Conservation (phyloP, 2,329 filamentous ascomycete species). For the Dryadomyces sulphureus region DNA sequence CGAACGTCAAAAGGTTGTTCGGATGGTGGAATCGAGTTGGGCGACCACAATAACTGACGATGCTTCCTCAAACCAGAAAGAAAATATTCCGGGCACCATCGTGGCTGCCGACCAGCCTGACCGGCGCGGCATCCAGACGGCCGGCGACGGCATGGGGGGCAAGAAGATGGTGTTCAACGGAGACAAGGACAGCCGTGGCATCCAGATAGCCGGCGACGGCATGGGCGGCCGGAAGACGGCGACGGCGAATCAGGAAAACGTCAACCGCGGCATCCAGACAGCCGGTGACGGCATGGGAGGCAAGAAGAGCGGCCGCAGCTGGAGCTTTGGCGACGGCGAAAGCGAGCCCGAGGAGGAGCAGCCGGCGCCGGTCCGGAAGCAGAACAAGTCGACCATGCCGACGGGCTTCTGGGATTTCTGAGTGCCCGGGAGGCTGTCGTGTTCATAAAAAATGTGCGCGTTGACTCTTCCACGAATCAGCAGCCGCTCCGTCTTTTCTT, state of each 20-base stretch:
- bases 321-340: no score
- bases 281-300: constrained; percentile 19
- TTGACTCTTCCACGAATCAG: no score
- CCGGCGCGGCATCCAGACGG: constrained; percentile 29
- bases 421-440: neutral
- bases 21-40: constrained; percentile 59
- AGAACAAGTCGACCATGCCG: constrained; percentile 16
- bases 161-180: constrained; percentile 21
- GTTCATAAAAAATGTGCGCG: no score
- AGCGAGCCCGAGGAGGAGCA: no score
- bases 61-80: constrained; percentile 28
- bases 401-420: constrained; percentile 33
- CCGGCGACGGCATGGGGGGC: constrained; percentile 53
- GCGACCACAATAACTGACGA: constrained; percentile 30
- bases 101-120: constrained; percentile 8
- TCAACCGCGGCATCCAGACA: neutral
- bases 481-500: no score
- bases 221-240: constrained; percentile 48
- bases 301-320: no score
- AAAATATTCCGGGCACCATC: constrained; percentile 24
- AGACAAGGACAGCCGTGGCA: constrained; percentile 19
- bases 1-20: constrained; percentile 53
- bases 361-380: no score
- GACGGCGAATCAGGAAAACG: constrained; percentile 15
- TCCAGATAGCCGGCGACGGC: constrained; percentile 43